phyloP scores from a whole-genome alignment of 352 stramenopile genomes.

The Phytophthora constricta region DNA sequence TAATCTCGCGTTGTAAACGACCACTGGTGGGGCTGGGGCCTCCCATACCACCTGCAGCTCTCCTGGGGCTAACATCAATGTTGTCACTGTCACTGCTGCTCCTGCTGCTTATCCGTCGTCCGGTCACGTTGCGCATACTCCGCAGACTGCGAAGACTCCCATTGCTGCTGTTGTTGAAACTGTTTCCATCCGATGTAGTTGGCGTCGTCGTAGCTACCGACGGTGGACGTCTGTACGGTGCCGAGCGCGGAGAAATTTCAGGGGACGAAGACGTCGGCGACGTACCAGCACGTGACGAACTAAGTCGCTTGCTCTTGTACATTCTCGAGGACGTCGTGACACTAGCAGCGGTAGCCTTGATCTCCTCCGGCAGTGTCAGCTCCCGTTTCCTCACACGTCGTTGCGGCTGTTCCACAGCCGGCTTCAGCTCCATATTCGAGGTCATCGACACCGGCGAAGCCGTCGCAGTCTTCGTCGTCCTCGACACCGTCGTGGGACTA shows the following conservation, averaged over 20 bases:
- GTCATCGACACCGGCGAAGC: background rate
- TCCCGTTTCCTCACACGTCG: conserved; percentile 42
- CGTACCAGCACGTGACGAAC: conserved; percentile 41
- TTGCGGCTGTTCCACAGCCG: conserved; percentile 8
- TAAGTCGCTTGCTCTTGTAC: conserved; percentile 42
- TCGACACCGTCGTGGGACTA: background rate
- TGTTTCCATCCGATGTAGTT: conserved; percentile 32
- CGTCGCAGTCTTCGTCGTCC: background rate
- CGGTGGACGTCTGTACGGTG: conserved; percentile 35
- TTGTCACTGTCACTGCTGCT: conserved; percentile 38
- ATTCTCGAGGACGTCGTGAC: conserved; percentile 17
- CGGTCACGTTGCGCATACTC: conserved; percentile 36
- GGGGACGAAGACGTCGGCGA: conserved; percentile 66
- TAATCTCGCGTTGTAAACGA: conserved; percentile 64
- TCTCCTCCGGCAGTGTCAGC: conserved; percentile 41
- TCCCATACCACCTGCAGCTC: conserved; percentile 8
- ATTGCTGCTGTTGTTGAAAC: conserved; percentile 37
- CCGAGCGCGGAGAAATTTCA: conserved; percentile 50
- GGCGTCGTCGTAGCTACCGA: conserved; percentile 35
- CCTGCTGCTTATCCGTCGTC: conserved; percentile 31
- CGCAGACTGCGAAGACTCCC: conserved; percentile 37
- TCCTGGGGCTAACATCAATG: conserved; percentile 26
- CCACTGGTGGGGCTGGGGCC: conserved; percentile 26
- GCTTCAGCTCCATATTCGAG: conserved; percentile 6
- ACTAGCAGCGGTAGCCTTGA: conserved; percentile 23